phyloP scores from a whole-genome alignment of 2,329 filamentous ascomycete genomes.

The Colletotrichum musae region DNA sequence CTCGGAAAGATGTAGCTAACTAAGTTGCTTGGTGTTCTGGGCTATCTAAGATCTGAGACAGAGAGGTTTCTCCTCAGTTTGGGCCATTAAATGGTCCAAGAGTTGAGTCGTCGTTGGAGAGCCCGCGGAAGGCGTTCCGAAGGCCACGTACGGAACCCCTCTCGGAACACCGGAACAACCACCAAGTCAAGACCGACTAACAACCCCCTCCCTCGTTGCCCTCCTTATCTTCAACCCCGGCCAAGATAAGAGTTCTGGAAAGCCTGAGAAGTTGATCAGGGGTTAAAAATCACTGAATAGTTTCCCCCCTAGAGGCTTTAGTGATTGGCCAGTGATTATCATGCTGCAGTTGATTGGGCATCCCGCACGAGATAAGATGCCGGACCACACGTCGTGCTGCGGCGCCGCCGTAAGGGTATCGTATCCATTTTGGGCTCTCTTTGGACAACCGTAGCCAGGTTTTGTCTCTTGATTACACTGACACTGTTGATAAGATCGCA shows the following conservation, averaged over 20 bases:
- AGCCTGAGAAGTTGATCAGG: background rate
- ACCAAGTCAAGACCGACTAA: constrained; percentile 11
- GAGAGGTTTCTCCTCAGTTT: constrained; percentile 1
- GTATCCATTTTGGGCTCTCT: constrained; percentile 16
- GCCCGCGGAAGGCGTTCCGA: constrained; percentile 25
- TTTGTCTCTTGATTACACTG: background rate
- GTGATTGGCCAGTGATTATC: constrained; percentile 30
- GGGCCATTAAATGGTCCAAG: constrained; percentile 20
- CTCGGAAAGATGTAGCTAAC: constrained; percentile 7
- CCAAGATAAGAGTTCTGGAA: constrained; percentile 15
- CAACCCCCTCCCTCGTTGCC: background rate
- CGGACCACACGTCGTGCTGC: background rate
- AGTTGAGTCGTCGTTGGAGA: background rate
- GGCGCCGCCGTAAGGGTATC: constrained; percentile 4
- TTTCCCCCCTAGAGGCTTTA: constrained; percentile 5
- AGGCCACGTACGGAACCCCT: accelerated
- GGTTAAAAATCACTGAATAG: background rate
- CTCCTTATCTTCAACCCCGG: constrained; percentile 35
- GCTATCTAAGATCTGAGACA: constrained; percentile 5
- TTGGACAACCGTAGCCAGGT: background rate
- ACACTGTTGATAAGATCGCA: constrained; percentile 16
- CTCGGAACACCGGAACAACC: constrained; percentile 24
- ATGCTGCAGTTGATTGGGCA: constrained; percentile 27
- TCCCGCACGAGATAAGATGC: constrained; percentile 21
- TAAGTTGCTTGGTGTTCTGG: background rate